Conservation (phyloP, 2,329 filamentous ascomycete genomes). For the Karstenula rhodostoma region DNA sequence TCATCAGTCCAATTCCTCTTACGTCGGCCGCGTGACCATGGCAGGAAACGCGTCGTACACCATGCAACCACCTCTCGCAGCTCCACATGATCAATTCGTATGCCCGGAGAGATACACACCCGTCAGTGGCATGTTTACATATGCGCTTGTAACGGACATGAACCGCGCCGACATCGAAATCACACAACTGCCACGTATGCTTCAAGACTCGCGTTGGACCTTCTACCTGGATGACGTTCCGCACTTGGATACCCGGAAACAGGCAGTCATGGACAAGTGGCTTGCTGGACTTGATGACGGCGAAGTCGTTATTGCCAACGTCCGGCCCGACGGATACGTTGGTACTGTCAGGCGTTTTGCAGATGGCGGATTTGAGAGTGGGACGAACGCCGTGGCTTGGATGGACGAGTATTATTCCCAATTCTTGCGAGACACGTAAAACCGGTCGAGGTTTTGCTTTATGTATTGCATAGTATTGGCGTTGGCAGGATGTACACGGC, state of each 20-base stretch:
- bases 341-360: conserved; percentile 64
- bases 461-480: conserved; percentile 8
- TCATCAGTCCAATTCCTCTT: conserved; percentile 60
- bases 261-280: conserved; percentile 72
- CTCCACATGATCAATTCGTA: conserved; percentile 70
- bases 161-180: conserved; percentile 71
- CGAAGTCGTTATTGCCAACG: conserved; percentile 71
- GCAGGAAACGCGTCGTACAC: conserved; percentile 70
- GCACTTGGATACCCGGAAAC: conserved; percentile 61
- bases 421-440: conserved; percentile 50
- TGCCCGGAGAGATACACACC: conserved; percentile 74
- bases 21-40: conserved; percentile 67
- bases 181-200: conserved; percentile 66
- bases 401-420: conserved; percentile 61
- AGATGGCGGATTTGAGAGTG: conserved; percentile 38
- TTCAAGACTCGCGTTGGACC: conserved; percentile 74
- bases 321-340: conserved; percentile 78
- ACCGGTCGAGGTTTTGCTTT: not conserved
- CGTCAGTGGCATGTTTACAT: conserved; percentile 74
- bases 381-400: conserved; percentile 52
- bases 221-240: conserved; percentile 75
- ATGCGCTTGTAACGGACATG: conserved; percentile 69
- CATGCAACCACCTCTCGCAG: conserved; percentile 63
- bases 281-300: conserved; percentile 64
- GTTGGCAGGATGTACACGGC: not conserved